phyloP scores from a whole-genome alignment of 176 grass and related monocot species.

The Neostapfia colusana region DNA sequence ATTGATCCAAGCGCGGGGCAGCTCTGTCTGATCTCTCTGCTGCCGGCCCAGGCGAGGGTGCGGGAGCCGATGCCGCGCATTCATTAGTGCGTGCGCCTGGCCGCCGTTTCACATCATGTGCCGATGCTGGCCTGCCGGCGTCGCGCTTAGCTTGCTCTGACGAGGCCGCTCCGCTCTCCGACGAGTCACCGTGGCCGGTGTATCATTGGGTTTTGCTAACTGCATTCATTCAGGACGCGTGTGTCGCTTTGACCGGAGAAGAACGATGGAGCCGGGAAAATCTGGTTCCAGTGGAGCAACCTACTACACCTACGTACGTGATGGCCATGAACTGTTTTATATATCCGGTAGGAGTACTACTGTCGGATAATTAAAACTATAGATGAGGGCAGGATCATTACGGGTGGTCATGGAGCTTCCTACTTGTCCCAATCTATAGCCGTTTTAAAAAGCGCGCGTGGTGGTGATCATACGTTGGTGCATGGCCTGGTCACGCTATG shows the following conservation, averaged over 20 bases:
- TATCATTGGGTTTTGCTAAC: conserved; percentile 29
- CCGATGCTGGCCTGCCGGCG: conserved; percentile 4
- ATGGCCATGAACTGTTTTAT: conserved; percentile 26
- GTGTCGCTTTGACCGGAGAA: conserved; percentile 29
- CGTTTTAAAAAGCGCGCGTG: background rate
- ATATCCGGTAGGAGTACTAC: background rate
- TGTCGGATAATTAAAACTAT: background rate
- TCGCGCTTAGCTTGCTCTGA: background rate
- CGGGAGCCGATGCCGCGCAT: background rate
- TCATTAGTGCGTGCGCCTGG: conserved; percentile 1
- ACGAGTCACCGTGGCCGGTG: background rate
- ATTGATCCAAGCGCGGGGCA: conserved; percentile 14
- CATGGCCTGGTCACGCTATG: background rate
- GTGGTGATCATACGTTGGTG: background rate
- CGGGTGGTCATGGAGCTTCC: background rate
- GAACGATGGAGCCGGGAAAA: conserved; percentile 26
- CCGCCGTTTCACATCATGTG: conserved; percentile 39
- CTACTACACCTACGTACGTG: background rate
- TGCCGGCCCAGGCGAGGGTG: background rate
- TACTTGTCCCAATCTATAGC: background rate
- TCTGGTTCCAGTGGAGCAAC: background rate
- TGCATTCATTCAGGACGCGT: conserved; percentile 16
- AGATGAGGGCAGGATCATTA: conserved; percentile 10
- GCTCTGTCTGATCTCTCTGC: no score
- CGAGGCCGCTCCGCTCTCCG: background rate